Percentiles rank a stretch among this genome's conserved stretches.
Conservation (phyloP, 345 rosid species). For the Erysimum cheiranthoides region DNA sequence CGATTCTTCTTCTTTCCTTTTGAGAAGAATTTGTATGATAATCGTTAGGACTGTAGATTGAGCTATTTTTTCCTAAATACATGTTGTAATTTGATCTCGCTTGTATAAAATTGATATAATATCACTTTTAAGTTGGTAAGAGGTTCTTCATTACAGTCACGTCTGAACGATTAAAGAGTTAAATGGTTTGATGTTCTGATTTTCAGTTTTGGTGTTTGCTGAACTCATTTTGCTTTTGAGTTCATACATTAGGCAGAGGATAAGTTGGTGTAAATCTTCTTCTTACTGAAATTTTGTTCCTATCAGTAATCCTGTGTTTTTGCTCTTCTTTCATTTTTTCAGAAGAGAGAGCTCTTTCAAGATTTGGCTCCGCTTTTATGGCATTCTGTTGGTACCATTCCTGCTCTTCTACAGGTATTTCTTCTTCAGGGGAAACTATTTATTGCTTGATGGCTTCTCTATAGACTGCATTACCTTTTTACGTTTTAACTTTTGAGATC, state of each 20-base stretch:
- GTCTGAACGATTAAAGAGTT: background rate
- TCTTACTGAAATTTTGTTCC: background rate
- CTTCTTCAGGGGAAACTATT: background rate
- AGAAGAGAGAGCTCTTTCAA: conserved; percentile 47
- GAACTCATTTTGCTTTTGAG: background rate
- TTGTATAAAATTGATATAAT: background rate
- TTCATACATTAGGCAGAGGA: conserved; percentile 5
- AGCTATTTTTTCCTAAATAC: background rate
- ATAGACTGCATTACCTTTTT: background rate
- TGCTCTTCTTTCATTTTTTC: conserved; percentile 24
- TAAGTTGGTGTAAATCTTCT: conserved; percentile 2
- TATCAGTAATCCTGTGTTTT: conserved; percentile 32
- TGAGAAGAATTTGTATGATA: conserved; percentile 16
- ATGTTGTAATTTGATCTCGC: background rate
- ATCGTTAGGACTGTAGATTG: background rate
- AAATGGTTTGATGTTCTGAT: conserved; percentile 2
- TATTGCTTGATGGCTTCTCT: conserved; percentile 14
- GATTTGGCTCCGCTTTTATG: conserved; percentile 61
- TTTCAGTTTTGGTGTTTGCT: conserved; percentile 3
- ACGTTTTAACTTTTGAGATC: background rate
- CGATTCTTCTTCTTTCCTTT: background rate
- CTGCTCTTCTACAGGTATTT: conserved; percentile 54
- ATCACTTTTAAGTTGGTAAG: background rate
- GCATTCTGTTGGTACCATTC: conserved; percentile 55
- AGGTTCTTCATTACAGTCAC: background rate